phyloP scores from a whole-genome alignment of 805 yeast genomes.

The Naumovozyma baii region DNA sequence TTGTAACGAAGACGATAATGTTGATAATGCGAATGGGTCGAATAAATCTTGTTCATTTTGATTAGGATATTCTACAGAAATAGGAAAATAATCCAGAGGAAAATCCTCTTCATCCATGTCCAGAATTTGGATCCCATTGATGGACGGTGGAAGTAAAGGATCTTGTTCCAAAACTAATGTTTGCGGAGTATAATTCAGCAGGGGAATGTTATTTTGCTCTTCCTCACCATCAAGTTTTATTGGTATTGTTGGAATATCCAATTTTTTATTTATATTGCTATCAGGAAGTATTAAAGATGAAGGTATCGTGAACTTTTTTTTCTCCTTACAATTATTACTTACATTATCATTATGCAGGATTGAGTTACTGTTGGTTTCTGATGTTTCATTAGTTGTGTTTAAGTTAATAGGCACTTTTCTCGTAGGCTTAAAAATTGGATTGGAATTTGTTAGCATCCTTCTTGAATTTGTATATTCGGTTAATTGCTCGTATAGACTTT shows the following conservation, averaged over 20 bases:
- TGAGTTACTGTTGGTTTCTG: too few species aligned
- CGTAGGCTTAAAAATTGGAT: too few species aligned
- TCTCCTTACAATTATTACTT: too few species aligned
- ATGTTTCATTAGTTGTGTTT: too few species aligned
- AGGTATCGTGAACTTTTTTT: neutral
- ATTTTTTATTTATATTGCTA: neutral
- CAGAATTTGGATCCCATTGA: too few species aligned
- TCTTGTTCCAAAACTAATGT: conserved; percentile 13
- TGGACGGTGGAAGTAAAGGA: too few species aligned
- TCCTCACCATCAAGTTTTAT: neutral
- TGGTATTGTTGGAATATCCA: neutral
- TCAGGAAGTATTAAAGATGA: neutral
- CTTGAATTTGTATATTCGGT: conserved; percentile 27
- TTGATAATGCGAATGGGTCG: conserved; percentile 4
- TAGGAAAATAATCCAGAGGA: conserved; percentile 59
- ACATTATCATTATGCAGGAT: too few species aligned
- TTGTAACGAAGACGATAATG: conserved; percentile 7
- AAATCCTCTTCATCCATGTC: conserved; percentile 51
- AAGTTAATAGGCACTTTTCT: too few species aligned
- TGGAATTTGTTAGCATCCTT: too few species aligned
- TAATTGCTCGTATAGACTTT: conserved; percentile 47
- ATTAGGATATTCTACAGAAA: conserved; percentile 30
- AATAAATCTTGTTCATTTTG: conserved; percentile 10
- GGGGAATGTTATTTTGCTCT: neutral
- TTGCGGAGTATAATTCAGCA: conserved; percentile 9